phyloP scores from a whole-genome alignment of 306 rosid genomes.

The Betula pendula region DNA sequence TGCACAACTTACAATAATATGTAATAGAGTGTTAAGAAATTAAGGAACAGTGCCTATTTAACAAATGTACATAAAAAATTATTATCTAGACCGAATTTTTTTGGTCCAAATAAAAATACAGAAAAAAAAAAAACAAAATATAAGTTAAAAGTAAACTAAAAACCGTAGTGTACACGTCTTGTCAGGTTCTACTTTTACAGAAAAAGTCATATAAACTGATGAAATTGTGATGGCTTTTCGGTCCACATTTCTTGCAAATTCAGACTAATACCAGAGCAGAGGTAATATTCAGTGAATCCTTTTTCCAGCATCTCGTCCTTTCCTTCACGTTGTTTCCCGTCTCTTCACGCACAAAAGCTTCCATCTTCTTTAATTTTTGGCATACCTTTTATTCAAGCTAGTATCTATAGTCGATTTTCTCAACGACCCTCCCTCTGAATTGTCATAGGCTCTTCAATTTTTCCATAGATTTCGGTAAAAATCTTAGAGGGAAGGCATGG shows the following conservation, averaged over 20 bases:
- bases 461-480: conserved; percentile 8
- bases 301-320: conserved; percentile 8
- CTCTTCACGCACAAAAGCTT: conserved; percentile 6
- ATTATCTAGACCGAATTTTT: too few relatives aligned
- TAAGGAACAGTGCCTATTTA: too few relatives aligned
- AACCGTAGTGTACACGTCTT: conserved; percentile 41
- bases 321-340: conserved; percentile 5
- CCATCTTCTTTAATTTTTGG: conserved; percentile 29
- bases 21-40: too few relatives aligned
- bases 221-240: conserved; percentile 30
- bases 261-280: conserved; percentile 25
- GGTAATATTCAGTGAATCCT: conserved; percentile 45
- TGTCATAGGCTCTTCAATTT: conserved; percentile 11
- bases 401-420: conserved; percentile 23
- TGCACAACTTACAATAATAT: too few relatives aligned
- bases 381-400: conserved; percentile 24
- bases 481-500: conserved; percentile 47
- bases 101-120: neutral
- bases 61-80: too few relatives aligned
- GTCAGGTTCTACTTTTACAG: conserved; percentile 44
- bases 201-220: conserved; percentile 20
- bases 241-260: conserved; percentile 66
- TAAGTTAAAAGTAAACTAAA: neutral
- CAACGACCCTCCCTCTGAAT: conserved; percentile 27
- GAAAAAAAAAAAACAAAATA: neutral